These are phyloP conservation scores for Cetraspora pellucida DNA, from an alignment of 192 early-diverging fungal species.

Conservation along the genomic window DNA sequence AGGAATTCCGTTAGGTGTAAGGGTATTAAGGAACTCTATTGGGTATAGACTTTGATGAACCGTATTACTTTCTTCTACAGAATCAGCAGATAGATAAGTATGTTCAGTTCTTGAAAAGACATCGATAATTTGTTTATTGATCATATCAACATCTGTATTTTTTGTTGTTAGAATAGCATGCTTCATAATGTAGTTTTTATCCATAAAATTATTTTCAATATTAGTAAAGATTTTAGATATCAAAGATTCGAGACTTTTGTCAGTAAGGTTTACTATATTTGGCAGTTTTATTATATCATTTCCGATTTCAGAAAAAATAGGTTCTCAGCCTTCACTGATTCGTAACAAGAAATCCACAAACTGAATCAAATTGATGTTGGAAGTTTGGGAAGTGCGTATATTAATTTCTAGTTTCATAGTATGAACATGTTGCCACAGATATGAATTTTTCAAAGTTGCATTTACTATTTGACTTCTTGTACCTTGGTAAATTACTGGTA, in stretches of 20 bases:
- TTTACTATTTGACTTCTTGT: too few relatives aligned
- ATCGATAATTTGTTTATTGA: too few relatives aligned
- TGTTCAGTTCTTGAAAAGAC: conserved; percentile 3
- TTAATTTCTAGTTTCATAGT: too few relatives aligned
- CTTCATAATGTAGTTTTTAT: too few relatives aligned
- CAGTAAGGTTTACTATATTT: not conserved
- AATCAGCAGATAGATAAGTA: conserved; percentile 20
- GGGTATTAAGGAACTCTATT: conserved; percentile 1
- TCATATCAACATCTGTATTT: too few relatives aligned
- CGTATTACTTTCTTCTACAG: not conserved
- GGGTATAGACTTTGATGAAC: not conserved
- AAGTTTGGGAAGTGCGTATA: not conserved
- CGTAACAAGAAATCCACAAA: conserved; percentile 22
- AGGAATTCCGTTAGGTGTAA: not conserved
- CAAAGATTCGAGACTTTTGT: too few relatives aligned
- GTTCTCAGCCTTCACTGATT: not conserved
- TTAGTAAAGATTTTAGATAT: too few relatives aligned
- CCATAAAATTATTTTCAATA: too few relatives aligned
- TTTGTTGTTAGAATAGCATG: too few relatives aligned
- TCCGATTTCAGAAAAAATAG: not conserved
- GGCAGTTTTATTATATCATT: not conserved
- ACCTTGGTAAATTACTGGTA: too few relatives aligned
- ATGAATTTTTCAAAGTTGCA: too few relatives aligned
- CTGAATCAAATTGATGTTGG: not conserved
- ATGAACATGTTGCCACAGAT: too few relatives aligned